Evolutionary conservation across 83 land plant species (phyloP).

Genomic region (Picea engelmannii): DNA sequence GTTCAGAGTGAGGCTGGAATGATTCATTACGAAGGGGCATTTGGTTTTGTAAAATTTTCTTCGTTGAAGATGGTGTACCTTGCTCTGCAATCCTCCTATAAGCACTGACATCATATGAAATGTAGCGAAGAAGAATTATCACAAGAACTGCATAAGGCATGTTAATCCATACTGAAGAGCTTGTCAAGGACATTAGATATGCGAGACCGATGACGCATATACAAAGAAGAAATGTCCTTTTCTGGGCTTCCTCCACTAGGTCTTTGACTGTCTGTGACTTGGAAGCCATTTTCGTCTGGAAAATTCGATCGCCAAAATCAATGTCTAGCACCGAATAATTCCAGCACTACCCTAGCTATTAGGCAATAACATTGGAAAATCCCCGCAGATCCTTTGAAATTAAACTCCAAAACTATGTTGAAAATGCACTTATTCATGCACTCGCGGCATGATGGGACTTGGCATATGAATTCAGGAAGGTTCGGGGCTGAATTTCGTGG

Average conservation of each 20-base stretch:
- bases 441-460: too few relatives aligned
- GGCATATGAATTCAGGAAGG: too few relatives aligned
- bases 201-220: slow-evolving; percentile 68
- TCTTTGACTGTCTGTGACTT: slow-evolving; percentile 23
- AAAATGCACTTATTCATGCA: too few relatives aligned
- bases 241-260: slow-evolving; percentile 82
- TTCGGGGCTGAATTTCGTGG: too few relatives aligned
- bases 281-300: too few relatives aligned
- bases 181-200: slow-evolving; percentile 89
- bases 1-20: slow-evolving; percentile 25
- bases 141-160: slow-evolving; percentile 79
- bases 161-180: slow-evolving; percentile 87
- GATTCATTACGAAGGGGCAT: slow-evolving; percentile 24
- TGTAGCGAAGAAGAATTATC: slow-evolving; percentile 60
- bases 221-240: slow-evolving; percentile 51
- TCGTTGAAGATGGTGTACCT: slow-evolving; percentile 18
- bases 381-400: too few relatives aligned
- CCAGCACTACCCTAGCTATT: too few relatives aligned
- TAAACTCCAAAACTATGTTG: too few relatives aligned
- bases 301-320: too few relatives aligned
- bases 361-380: too few relatives aligned
- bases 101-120: slow-evolving; percentile 65
- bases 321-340: too few relatives aligned
- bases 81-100: slow-evolving; percentile 35
- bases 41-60: slow-evolving; percentile 28